Conservation (phyloP, 73 alveolate species). For the Tetrahymena thermophila region DNA sequence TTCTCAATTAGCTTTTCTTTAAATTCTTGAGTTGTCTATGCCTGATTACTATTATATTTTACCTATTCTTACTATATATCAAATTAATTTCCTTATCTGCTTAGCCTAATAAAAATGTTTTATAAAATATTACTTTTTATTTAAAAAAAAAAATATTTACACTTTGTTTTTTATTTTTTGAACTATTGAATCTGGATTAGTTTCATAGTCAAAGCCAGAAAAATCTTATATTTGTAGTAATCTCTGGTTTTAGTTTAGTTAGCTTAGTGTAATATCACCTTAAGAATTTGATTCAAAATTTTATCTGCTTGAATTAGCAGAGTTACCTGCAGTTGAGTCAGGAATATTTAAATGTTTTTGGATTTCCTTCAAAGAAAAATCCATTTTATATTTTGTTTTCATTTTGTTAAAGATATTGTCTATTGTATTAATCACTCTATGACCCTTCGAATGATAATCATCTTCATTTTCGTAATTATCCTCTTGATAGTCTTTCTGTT, state of each 20-base stretch:
- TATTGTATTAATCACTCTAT: background rate
- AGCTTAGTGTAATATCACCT: background rate
- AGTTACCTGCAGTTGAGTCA: background rate
- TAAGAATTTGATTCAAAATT: background rate
- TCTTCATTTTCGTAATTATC: background rate
- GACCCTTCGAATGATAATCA: background rate
- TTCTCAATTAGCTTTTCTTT: background rate
- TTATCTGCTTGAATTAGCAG: background rate
- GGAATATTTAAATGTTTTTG: background rate
- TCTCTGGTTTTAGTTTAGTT: background rate
- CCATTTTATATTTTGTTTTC: background rate
- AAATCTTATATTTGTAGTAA: background rate
- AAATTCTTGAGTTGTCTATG: background rate
- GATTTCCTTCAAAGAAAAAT: background rate
- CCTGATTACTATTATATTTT: background rate
- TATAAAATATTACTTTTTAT: background rate
- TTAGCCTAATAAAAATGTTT: background rate
- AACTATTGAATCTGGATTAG: background rate
- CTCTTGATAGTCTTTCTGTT: background rate
- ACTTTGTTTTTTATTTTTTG: background rate
- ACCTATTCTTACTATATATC: background rate
- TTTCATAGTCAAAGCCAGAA: background rate
- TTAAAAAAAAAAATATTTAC: background rate
- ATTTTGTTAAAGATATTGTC: background rate
- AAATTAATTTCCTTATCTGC: background rate